Percentiles rank a stretch among this genome's conserved stretches.
Conservation (phyloP, 805 yeast species). For the Sugiyamaella marilandica region DNA sequence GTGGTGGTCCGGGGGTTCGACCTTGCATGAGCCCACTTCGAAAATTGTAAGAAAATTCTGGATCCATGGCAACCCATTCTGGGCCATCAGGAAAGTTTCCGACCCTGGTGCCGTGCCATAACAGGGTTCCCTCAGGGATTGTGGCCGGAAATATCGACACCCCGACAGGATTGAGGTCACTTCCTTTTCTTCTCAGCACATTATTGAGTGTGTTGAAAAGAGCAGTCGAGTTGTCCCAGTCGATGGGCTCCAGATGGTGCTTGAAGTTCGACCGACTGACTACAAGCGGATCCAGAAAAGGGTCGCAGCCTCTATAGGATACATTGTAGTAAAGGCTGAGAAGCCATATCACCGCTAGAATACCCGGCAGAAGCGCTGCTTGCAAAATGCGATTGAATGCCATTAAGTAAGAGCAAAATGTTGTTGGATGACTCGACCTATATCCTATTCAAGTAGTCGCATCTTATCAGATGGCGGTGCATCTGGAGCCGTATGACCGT, state of each 20-base stretch:
- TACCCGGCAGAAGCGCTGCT: too few species aligned
- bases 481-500: too few species aligned
- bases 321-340: too few species aligned
- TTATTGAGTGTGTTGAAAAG: constrained; percentile 50
- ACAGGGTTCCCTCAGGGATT: constrained; percentile 52
- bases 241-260: neutral
- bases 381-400: too few species aligned
- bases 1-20: neutral
- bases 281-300: neutral
- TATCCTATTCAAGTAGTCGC: too few species aligned
- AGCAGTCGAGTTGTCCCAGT: constrained; percentile 11
- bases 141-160: constrained; percentile 57
- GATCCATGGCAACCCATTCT: constrained; percentile 65
- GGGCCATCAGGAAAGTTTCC: constrained; percentile 41
- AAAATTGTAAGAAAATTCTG: constrained; percentile 47
- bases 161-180: constrained; percentile 47
- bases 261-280: neutral
- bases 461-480: too few species aligned
- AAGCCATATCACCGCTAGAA: too few species aligned
- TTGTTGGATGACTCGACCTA: too few species aligned
- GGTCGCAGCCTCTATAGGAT: too few species aligned
- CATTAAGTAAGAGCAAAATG: too few species aligned
- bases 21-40: neutral
- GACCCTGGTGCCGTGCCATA: constrained; percentile 49
- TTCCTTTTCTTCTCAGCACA: constrained; percentile 47